Conservation (phyloP, 306 rosid species). For the Rubus idaeus region DNA sequence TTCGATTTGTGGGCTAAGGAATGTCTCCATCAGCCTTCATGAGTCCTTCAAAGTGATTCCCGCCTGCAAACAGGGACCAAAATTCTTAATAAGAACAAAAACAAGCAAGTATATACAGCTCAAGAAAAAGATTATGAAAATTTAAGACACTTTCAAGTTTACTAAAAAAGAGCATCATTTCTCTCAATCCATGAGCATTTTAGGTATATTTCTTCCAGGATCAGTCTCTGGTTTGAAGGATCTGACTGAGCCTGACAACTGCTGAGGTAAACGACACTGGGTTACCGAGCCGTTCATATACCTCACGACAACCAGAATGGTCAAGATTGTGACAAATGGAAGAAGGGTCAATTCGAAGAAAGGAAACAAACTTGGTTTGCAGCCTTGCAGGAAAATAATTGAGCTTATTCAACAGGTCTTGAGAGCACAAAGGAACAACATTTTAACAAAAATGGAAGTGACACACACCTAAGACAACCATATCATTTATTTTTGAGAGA, state of each 20-base stretch:
- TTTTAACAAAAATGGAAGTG: neutral
- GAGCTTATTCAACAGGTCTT: neutral
- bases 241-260: constrained; percentile 18
- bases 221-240: constrained; percentile 28
- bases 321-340: neutral
- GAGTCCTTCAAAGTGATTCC: constrained; percentile 59
- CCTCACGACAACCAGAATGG: constrained; percentile 23
- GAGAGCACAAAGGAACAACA: neutral
- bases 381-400: constrained; percentile 1
- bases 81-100: constrained; percentile 42
- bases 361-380: neutral
- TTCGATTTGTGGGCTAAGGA: constrained; percentile 84
- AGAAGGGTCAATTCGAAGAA: neutral
- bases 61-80: constrained; percentile 78
- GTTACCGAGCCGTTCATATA: neutral
- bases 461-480: neutral
- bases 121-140: constrained; percentile 35
- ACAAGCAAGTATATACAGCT: constrained; percentile 37
- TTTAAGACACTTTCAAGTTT: constrained; percentile 35
- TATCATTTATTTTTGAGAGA: neutral
- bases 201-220: constrained; percentile 35
- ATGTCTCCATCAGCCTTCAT: constrained; percentile 67
- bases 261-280: neutral
- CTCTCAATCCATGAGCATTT: constrained; percentile 25
- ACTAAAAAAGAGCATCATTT: constrained; percentile 25